A percentile compares a stretch with the other conserved stretches of the same genome.
These are phyloP conservation scores for Oxytropis ochrocephala DNA, from an alignment of 306 rosid genomes.

Conservation along the genomic window DNA sequence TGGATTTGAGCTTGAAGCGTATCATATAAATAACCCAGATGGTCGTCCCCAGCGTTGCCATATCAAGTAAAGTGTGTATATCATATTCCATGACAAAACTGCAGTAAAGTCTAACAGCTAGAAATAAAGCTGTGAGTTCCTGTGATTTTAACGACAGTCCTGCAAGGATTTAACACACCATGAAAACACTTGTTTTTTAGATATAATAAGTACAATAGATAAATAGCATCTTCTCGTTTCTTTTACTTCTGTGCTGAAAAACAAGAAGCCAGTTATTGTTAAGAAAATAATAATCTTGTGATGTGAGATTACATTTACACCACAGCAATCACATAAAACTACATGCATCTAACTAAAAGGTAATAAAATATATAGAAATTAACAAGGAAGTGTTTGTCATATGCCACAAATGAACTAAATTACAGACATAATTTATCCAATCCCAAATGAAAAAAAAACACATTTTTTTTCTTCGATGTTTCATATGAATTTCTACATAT, in stretches of 20 bases:
- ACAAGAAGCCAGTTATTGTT: neutral
- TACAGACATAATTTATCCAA: neutral
- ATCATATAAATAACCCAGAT: constrained; percentile 76
- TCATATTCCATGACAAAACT: constrained; percentile 83
- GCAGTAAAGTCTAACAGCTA: constrained; percentile 66
- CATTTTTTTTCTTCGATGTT: neutral
- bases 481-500: neutral
- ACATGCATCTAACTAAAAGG: neutral
- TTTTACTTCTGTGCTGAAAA: neutral
- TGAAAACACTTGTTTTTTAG: neutral
- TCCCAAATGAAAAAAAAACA: neutral
- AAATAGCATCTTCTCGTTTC: neutral
- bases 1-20: constrained; percentile 52
- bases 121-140: constrained; percentile 68
- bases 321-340: neutral
- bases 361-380: neutral
- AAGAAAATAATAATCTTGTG: neutral
- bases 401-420: neutral
- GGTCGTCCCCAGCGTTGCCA: constrained; percentile 61
- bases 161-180: constrained; percentile 16
- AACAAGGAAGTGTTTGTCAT: neutral
- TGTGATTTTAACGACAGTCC: constrained; percentile 78
- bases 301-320: neutral
- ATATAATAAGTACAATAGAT: neutral
- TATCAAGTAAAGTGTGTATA: constrained; percentile 67